These are phyloP conservation scores for Bipolaris zeicola DNA, from an alignment of 2,329 filamentous ascomycete genomes.

Conservation along the genomic window DNA sequence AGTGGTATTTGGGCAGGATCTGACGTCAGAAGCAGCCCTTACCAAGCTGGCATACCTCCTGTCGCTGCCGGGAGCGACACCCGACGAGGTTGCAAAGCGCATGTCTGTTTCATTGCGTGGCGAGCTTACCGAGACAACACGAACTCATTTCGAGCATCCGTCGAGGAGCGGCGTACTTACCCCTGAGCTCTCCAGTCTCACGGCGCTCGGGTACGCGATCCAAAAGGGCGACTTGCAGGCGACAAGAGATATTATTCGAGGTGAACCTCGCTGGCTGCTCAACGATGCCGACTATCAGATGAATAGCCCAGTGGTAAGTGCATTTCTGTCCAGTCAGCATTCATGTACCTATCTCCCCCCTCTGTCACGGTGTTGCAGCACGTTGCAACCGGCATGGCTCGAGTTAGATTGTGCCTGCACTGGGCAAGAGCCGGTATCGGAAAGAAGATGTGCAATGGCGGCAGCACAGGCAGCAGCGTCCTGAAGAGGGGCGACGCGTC, in stretches of 20 bases:
- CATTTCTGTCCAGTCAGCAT: slow-evolving; percentile 29
- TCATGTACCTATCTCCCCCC: slow-evolving; percentile 28
- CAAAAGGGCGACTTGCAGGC: slow-evolving; percentile 69
- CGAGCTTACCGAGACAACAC: slow-evolving; percentile 78
- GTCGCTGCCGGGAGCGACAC: slow-evolving; percentile 67
- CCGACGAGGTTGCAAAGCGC: slow-evolving; percentile 67
- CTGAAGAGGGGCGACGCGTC: slow-evolving; percentile 29
- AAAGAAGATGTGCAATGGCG: slow-evolving; percentile 18
- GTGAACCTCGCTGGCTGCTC: slow-evolving; percentile 69
- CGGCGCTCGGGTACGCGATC: slow-evolving; percentile 80
- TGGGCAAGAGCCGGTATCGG: slow-evolving; percentile 35
- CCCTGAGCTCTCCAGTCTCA: slow-evolving; percentile 68
- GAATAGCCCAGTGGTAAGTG: slow-evolving; percentile 66
- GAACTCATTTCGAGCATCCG: slow-evolving; percentile 78
- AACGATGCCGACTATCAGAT: slow-evolving; percentile 81
- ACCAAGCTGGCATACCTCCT: slow-evolving; percentile 90
- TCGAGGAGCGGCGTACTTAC: slow-evolving; percentile 60
- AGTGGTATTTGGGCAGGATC: slow-evolving; percentile 85
- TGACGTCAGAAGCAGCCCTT: slow-evolving; percentile 88
- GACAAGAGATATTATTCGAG: slow-evolving; percentile 70
- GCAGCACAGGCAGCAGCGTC: slow-evolving; percentile 20
- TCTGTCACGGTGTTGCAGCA: slow-evolving; percentile 22
- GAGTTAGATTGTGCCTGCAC: slow-evolving; percentile 17
- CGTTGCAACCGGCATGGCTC: slow-evolving; percentile 9
- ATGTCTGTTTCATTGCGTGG: slow-evolving; percentile 81